Conservation (phyloP, 768 basidiomycete species). For the Lepiota venenata region DNA sequence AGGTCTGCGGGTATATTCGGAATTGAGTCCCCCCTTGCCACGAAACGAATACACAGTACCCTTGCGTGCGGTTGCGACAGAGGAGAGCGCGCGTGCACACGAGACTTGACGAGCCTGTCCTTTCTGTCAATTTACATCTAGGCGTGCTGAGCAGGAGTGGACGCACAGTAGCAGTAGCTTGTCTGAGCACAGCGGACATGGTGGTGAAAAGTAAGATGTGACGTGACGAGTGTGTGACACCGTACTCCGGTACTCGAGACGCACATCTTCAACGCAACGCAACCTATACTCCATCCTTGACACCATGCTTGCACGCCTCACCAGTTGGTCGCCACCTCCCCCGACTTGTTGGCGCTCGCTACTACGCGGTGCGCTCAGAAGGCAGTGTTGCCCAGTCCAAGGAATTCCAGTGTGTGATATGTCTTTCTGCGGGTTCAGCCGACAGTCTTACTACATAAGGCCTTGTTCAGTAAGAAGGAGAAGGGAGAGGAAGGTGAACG, state of each 20-base stretch:
- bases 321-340: conserved; percentile 42
- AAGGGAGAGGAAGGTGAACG: conserved; percentile 55
- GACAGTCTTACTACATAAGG: conserved; percentile 12
- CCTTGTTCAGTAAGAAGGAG: conserved; percentile 58
- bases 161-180: conserved; percentile 49
- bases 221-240: conserved; percentile 36
- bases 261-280: conserved; percentile 16
- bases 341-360: conserved; percentile 29
- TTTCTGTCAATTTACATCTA: no score
- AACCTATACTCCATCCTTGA: neutral
- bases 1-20: conserved; percentile 67
- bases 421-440: conserved; percentile 12
- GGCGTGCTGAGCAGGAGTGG: neutral
- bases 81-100: conserved; percentile 55
- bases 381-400: conserved; percentile 60
- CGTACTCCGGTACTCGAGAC: conserved; percentile 9
- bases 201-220: conserved; percentile 37
- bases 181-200: conserved; percentile 70
- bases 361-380: conserved; percentile 39
- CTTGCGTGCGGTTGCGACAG: conserved; percentile 57
- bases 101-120: conserved; percentile 51
- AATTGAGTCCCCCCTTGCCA: conserved; percentile 24
- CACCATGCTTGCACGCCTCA: conserved; percentile 38
- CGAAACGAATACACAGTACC: conserved; percentile 40
- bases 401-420: conserved; percentile 52